Base-by-base conservation (phyloP, 441 rosid genomes). In the Theobroma grandiflorum region DNA sequence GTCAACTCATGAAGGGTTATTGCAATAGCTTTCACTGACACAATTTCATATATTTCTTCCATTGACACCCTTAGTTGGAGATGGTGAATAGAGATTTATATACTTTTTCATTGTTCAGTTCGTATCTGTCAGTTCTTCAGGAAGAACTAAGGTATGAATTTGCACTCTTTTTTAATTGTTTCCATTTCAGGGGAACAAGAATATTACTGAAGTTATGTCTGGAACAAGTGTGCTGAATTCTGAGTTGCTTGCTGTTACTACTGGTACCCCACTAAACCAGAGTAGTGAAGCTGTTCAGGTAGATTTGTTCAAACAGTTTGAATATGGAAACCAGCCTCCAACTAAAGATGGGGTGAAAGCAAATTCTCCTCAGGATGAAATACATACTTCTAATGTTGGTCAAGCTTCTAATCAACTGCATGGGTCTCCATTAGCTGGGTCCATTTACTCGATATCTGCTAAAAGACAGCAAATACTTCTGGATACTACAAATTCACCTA, bases 371-470 rank as follows among this genome's bases (percentile, higher is more conserved):
- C 38, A 63, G 35, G 64, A 59, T 76, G 72, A 79, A 68, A 83
- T 22, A 49, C 79, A 43, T 53, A 74, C 65, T 75, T 69, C 65
- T 65, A 78, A 15, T 62, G 26, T 79, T 75, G 78, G 75, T 65
- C 78, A 78, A 59, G 77, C 74, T 26, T 70, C 78, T 78, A 82
- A 64, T 83, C 82, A 80, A 78, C 81, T 47, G 55, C 74, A 26
- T 67, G 75, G 35, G 65, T 84, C 93, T 80, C 88, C 86, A 81
- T 69, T 73, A 80, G 75, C 75, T 18, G 91, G 84, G 66, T 87
- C 90, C 57, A 76, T 79, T 79, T 83, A 91, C 49, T 85, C 87
- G 6, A 80, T 88, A 72, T 80, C 88, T 79, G 81, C 81, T 69
- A 85, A 84, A 80, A 82, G 73, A 74, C 79, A 79, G 72, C 82